Evolutionary conservation across 2,329 filamentous ascomycete species (phyloP).

Genomic region (Cordyceps tenuipes): DNA sequence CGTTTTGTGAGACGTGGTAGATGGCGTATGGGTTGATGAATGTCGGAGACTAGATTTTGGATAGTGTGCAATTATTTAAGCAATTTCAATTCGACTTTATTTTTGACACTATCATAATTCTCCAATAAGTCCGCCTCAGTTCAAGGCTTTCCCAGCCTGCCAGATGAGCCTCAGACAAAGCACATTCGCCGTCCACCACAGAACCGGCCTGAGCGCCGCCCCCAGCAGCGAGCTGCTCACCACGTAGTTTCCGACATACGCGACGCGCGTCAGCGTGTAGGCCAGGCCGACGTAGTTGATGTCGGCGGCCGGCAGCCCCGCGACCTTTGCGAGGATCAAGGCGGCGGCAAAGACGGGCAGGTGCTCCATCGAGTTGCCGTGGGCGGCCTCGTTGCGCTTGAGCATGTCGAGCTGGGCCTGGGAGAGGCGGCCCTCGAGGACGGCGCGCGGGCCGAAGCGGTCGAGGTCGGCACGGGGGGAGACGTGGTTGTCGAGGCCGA

Average conservation of each 20-base stretch:
- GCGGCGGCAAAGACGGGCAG: slow-evolving; percentile 6
- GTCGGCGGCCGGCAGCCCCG: not conserved
- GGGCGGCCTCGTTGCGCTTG: slow-evolving; percentile 2
- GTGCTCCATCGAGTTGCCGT: slow-evolving; percentile 10
- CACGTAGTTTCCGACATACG: not conserved
- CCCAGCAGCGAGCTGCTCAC: not conserved
- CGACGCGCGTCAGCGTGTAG: not conserved
- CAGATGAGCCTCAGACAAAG: slow-evolving; percentile 7
- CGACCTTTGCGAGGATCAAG: slow-evolving; percentile 2
- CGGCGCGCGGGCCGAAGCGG: not conserved
- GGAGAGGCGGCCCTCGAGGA: not conserved
- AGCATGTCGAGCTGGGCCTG: slow-evolving; percentile 8
- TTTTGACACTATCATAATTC: too few relatives aligned
- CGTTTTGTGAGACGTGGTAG: slow-evolving; percentile 9
- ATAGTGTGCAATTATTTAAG: not conserved
- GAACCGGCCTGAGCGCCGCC: not conserved
- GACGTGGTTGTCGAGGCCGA: slow-evolving; percentile 8
- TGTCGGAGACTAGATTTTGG: not conserved
- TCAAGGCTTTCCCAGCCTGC: slow-evolving; percentile 1
- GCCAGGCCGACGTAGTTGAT: not conserved
- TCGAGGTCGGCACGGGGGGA: slow-evolving; percentile 5
- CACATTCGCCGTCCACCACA: slow-evolving; percentile 3
- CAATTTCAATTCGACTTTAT: not conserved
- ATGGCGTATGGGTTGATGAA: not conserved
- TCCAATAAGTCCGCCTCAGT: too few relatives aligned